Evolutionary conservation across 805 yeast species (phyloP).

Genomic region (Sungouiella blattae): DNA sequence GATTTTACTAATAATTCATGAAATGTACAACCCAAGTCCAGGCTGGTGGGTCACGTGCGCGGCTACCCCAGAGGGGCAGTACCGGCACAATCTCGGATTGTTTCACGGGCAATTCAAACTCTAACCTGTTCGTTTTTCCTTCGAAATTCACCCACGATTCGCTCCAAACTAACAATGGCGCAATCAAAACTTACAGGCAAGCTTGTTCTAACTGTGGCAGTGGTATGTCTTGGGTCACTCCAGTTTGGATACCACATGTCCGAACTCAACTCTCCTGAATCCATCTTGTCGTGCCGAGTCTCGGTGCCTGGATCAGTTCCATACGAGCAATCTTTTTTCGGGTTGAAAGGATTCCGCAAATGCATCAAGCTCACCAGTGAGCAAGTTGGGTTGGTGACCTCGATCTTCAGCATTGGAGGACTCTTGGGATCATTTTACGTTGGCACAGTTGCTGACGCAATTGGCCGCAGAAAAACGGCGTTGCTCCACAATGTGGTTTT

Average conservation of each 20-base stretch:
- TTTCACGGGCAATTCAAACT: no score
- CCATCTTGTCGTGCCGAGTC: constrained; percentile 55
- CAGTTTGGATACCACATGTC: constrained; percentile 96
- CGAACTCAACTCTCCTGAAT: constrained; percentile 87
- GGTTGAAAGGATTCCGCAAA: constrained; percentile 33
- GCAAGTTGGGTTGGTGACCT: constrained; percentile 69
- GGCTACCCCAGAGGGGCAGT: no score
- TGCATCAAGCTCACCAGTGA: constrained; percentile 58
- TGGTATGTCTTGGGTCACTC: constrained; percentile 72
- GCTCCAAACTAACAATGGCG: no score
- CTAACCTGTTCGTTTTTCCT: no score
- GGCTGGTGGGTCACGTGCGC: not conserved
- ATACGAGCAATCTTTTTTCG: constrained; percentile 39
- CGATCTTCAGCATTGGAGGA: constrained; percentile 83
- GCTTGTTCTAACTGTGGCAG: constrained; percentile 45
- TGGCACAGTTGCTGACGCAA: constrained; percentile 58
- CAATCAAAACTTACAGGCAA: no score
- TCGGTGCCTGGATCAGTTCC: constrained; percentile 28
- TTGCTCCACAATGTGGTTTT: constrained; percentile 50
- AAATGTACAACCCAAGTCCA: not conserved
- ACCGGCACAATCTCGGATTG: no score
- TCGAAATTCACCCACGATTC: no score
- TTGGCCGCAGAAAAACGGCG: constrained; percentile 60
- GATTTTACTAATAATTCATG: no score
- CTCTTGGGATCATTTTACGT: constrained; percentile 68